Evolutionary conservation across 2,329 filamentous ascomycete genomes (phyloP), one percentile per base, ranked within the genome.

Genomic region (Lomentospora prolificans): DNA sequence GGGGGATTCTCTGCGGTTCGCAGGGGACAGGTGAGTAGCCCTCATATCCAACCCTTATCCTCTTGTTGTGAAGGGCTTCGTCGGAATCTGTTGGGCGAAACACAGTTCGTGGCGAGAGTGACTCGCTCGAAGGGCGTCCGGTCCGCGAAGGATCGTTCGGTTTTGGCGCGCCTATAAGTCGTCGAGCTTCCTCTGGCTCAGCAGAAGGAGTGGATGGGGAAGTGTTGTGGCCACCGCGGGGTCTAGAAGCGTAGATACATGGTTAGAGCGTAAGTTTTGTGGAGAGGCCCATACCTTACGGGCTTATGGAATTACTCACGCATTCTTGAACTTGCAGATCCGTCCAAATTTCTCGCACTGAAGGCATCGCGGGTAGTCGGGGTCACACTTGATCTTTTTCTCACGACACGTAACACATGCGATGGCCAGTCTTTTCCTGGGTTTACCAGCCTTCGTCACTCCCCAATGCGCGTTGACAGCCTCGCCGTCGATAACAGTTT

Each of bases 301-400:
- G 14, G 8, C 22, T 24, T 50, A n/a, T 27, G 4, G 33, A n/a
- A n/a, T 10, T 7, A 85, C 86, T 82, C 74, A 92, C 87, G 88
- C 88, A 71, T 87, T 89, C 71, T 89, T 88, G 65, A 90, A 90
- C 70, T 86, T 86, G 79, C 91, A 96, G 17, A 86, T 77, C 51
- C 89, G 81, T 56, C 90, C 89, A 65, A 92, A 92, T 72, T 95
- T 96, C 67, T 94, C 87, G 68, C 91, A 96, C 70, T 96, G 90
- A 55, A 91, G 81, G 64, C 91, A 96, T 62, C 89, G 90, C 39
- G 88, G 88, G 61, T 83, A 86, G 63, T 91, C 90, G 1, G 90
- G 91, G 61, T 96, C 90, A 65, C 91, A 96, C 70, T 95, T 96
- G 73, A 96, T 95, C 77, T 96, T 96, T 82, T 96, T 96, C 72